Evolutionary conservation across 2,329 filamentous ascomycete species (phyloP), one percentile per base, ranked within the genome.

Genomic region (Basipetospora sp.): DNA sequence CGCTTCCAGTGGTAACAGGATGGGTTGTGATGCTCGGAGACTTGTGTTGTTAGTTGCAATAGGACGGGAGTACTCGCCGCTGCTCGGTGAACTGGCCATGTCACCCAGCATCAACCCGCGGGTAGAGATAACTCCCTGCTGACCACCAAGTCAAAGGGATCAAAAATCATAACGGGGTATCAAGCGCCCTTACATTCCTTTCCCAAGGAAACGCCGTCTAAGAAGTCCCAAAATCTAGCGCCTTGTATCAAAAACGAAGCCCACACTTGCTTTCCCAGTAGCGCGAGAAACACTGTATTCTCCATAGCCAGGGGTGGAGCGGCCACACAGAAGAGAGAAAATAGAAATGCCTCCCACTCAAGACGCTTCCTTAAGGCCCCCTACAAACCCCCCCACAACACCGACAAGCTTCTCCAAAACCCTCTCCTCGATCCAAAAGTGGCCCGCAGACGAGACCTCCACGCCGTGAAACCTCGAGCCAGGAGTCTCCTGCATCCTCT

Each of bases 401-500:
- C 49, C 44, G 38, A 51, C 48, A 36, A 65, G 48, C 31, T 49
- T 51, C 17, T 51, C 45, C 43, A 66, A 43, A 27, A 65, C 68
- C 8, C 64, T 65, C 32, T 63, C 54, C 44, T 78, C 73, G 8
- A 61, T 50, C 74, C 75, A 80, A 45, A 80, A 80, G 48, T 79
- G 74, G 0, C 73, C 72, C 0, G 71, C 74, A 1, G 60, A 60
- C 11, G 55, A 45, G 17, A 78, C 57, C 44, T 74, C 69, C 3
- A 56, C 49, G 11, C 56, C 58, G 4, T 47, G 51, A 41, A 77
- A 75, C 35, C 44, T 49, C 14, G 69, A 72, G 2, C 52, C 55
- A 1, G 55, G 50, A 28, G 46, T 47, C 10, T 54, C 52, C 14
- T 56, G 53, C 31, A 87, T 56, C 42, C 62, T 65, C 29, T 60